Evolutionary conservation across 306 rosid genomes (phyloP).

Genomic region (Geum urbanum): DNA sequence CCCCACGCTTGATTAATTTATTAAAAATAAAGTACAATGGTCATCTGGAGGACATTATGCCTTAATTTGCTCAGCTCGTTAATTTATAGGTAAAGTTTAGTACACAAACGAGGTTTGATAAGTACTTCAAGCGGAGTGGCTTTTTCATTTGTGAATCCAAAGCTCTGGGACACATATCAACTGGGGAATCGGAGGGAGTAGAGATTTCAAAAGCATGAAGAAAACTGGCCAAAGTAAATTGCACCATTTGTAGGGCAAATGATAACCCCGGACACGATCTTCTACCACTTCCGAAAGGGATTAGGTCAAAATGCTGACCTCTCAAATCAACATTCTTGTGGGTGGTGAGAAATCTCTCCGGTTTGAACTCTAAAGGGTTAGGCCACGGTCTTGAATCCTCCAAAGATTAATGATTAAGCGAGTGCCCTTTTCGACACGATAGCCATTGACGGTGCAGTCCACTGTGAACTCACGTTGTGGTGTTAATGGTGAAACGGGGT

Average conservation of each 20-base stretch:
- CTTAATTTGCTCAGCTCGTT: neutral
- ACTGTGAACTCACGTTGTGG: conserved; percentile 27
- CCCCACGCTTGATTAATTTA: no score
- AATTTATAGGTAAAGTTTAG: neutral
- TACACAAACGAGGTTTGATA: conserved; percentile 13
- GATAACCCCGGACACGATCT: conserved; percentile 35
- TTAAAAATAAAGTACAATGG: no score
- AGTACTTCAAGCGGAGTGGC: conserved; percentile 19
- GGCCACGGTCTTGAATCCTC: conserved; percentile 41
- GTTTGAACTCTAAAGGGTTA: conserved; percentile 27
- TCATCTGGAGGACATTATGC: no score
- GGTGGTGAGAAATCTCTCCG: conserved; percentile 34
- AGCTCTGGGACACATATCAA: conserved; percentile 31
- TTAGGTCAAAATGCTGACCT: conserved; percentile 29
- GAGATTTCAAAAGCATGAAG: conserved; percentile 30
- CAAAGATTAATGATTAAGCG: conserved; percentile 36
- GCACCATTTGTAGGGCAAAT: conserved; percentile 18
- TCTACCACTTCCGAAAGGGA: conserved; percentile 44
- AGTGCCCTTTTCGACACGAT: conserved; percentile 35
- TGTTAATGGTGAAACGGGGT: conserved; percentile 34
- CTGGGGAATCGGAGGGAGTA: neutral
- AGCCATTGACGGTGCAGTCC: conserved; percentile 44
- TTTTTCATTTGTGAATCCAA: conserved; percentile 24
- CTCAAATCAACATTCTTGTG: conserved; percentile 23
- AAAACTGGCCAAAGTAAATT: conserved; percentile 22